Conservation (phyloP, 2,329 filamentous ascomycete genomes). For the Talaromyces sp. region DNA sequence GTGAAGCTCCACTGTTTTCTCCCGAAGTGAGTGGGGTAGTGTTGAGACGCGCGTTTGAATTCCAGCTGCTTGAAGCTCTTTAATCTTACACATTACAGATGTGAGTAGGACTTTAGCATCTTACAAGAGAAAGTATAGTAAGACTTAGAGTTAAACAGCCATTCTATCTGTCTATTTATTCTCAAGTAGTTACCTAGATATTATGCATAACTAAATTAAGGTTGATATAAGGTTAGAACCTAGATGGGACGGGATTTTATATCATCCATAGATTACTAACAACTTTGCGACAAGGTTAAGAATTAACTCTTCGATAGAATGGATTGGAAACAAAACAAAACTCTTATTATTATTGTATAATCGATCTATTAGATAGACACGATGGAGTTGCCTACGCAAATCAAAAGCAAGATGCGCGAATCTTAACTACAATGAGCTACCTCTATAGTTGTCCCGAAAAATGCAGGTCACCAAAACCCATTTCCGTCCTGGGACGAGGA, state of each 20-base stretch:
- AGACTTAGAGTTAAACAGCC: slow-evolving; percentile 32
- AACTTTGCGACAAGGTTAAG: too few species aligned
- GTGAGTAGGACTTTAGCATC: slow-evolving; percentile 54
- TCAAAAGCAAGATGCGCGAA: background rate
- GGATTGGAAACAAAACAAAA: too few species aligned
- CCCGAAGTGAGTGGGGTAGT: too few species aligned
- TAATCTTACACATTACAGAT: slow-evolving; percentile 51
- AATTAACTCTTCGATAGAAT: too few species aligned
- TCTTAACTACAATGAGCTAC: background rate
- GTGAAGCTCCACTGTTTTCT: too few species aligned
- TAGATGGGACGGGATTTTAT: background rate
- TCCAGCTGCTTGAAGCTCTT: slow-evolving; percentile 48
- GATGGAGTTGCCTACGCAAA: background rate
- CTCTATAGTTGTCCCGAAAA: too few species aligned
- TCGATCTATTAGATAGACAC: background rate
- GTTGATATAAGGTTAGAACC: background rate
- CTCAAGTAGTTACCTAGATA: too few species aligned
- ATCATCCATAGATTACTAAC: background rate
- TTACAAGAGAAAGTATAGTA: slow-evolving; percentile 55
- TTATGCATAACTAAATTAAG: too few species aligned
- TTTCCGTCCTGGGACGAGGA: too few species aligned
- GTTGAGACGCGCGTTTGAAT: slow-evolving; percentile 35
- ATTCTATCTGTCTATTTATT: slow-evolving; percentile 13
- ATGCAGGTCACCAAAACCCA: too few species aligned
- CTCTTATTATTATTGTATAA: too few species aligned